Conservation (phyloP, 495 filamentous ascomycete genomes). For the Neurospora tetrasperma region DNA sequence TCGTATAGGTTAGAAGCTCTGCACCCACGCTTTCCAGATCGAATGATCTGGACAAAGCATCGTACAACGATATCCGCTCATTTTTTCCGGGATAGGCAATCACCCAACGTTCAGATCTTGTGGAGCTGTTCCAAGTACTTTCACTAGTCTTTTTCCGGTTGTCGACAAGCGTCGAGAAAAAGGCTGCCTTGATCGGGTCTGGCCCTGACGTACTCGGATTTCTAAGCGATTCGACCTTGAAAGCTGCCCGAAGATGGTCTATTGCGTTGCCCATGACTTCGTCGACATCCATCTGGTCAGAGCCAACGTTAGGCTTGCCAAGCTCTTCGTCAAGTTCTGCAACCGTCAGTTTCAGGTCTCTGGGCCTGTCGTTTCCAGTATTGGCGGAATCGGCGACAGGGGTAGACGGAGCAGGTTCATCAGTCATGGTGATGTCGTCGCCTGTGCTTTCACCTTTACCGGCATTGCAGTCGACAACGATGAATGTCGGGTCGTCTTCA, state of each 20-base stretch:
- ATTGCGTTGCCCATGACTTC: constrained; percentile 90
- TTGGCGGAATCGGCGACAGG: neutral
- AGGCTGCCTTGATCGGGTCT: constrained; percentile 62
- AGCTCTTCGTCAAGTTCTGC: constrained; percentile 34
- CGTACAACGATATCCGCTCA: constrained; percentile 56
- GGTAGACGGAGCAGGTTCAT: constrained; percentile 3
- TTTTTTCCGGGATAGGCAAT: constrained; percentile 21
- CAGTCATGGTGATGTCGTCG: constrained; percentile 12
- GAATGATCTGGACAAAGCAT: constrained; percentile 75
- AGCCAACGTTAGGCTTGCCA: constrained; percentile 35
- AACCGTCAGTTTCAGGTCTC: constrained; percentile 21
- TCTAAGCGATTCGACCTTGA: constrained; percentile 46
- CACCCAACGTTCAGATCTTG: constrained; percentile 19
- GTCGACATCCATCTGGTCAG: constrained; percentile 75
- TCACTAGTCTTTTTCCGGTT: constrained; percentile 31
- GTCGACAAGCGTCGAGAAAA: constrained; percentile 38
- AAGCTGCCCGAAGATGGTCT: constrained; percentile 81
- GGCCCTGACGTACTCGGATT: constrained; percentile 23
- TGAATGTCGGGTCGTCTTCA: constrained; percentile 15
- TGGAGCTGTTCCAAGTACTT: constrained; percentile 21
- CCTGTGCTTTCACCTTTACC: neutral
- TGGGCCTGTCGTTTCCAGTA: constrained; percentile 7
- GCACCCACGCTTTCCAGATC: constrained; percentile 64
- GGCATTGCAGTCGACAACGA: constrained; percentile 4
- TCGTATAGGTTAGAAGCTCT: constrained; percentile 55